Base-by-base conservation (phyloP, 495 filamentous ascomycete genomes). In the Daldinia vernicosa region DNA sequence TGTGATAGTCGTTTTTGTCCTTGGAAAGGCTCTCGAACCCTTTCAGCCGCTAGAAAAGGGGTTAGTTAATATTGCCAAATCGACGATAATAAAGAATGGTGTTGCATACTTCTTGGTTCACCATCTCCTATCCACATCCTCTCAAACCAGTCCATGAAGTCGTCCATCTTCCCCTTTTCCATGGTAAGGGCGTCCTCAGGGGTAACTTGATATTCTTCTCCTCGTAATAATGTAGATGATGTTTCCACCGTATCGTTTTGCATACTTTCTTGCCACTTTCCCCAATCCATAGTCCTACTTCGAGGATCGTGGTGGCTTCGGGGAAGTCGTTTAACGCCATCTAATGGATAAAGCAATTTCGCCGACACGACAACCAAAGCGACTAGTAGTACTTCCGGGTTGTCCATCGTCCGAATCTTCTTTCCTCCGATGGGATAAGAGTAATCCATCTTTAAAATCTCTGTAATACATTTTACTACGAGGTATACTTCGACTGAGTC, bases 91-190 rank as follows among this genome's bases (percentile, higher is more conserved):
- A 56, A 11, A 33, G 30, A 43, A 7, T 24, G 17, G 9, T 24
- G 5, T 17, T 27, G 63, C 74, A 60, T 76, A 86, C 84, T 80
- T 69, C 79, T 81, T 6, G 77, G 74, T 19, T 81, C 77, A 12
- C 74, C 72, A 17, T 85, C 79, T 60, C 87, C 84, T 52, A 91
- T 74, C 87, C 90, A 96, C 30, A 83, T 93, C 70, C 86, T 85
- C 75, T 95, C 90, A 74, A 92, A 97, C 92, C 92, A 98, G 77
- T 94, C 89, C 84, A 99, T 83, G 66, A 97, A 97, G 55, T 91
- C 86, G 68, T 95, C 90, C 58, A 98, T 76, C 65, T 96, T 87
- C 9, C 82, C 75, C 17, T 84, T 83, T 1, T 80, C 84, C 90
- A 98, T 90, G 3, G 77, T 74, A 66, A 94, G 87, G 2, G 93